Evolutionary conservation across 2,329 filamentous ascomycete species (phyloP), one percentile per base, ranked within the genome.

Genomic region (Beauveria bassiana): DNA sequence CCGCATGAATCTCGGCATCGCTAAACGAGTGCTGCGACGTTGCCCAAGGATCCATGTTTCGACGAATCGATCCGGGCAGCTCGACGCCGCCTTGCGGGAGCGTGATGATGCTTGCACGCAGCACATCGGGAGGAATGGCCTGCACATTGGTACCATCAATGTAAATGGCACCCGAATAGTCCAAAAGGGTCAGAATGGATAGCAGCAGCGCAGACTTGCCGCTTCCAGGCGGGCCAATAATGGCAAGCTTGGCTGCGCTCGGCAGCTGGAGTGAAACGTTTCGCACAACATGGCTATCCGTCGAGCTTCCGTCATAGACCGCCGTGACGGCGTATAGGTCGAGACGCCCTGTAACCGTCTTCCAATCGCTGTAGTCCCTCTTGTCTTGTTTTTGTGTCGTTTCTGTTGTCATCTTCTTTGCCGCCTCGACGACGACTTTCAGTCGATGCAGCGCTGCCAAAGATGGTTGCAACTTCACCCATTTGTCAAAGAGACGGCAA

Each of bases 201-300:
- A 66, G 62, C 38, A 69, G 42, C 2, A 69, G 58, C 9, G 68
- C 68, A 50, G 65, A 66, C 50, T 68, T 69, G 14, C 68, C 68
- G 54, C 65, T 66, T 20, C 71, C 73, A 1, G 73, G 74, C 3
- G 73, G 66, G 5, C 74, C 74, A 43, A 72, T 72, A n/a, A 76
- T 66, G 16, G 68, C 74, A 14, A 75, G 64, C 59, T 73, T 74
- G 24, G 42, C 16, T 24, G 8, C 16, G 3, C 22, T 57, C 71
- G 66, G 9, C 54, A 74, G 67, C 9, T 66, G 66, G 14, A 75
- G 61, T 10, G 64, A 65, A 3, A 74, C 40, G 9, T 67, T 55
- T 10, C 66, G 62, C 16, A 74, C 64, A 1, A 68, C 65, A 18
- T 64, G 59, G 14, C 61, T 59, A 8, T 38, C 51, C 6, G 42